Evolutionary conservation across 2,329 filamentous ascomycete species (phyloP).

Genomic region (Xylaria digitata): DNA sequence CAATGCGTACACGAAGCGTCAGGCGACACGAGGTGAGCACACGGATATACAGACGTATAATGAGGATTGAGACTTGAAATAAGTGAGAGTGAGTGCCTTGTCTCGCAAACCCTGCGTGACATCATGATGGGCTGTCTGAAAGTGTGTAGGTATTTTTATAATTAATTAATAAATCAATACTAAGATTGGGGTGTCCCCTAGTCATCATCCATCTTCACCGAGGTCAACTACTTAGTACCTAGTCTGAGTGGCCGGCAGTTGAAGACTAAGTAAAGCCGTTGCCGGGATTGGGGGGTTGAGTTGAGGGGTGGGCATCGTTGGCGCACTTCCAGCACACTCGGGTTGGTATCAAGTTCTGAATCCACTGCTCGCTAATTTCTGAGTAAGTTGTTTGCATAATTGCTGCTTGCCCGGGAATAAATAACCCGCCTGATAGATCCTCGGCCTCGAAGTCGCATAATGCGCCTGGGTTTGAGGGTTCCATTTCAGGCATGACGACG

Average conservation of each 20-base stretch:
- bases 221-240: conserved; percentile 21
- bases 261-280: conserved; percentile 15
- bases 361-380: conserved; percentile 29
- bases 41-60: conserved; percentile 2
- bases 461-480: conserved; percentile 29
- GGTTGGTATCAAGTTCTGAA: conserved; percentile 5
- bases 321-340: conserved; percentile 6
- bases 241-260: conserved; percentile 21
- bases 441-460: conserved; percentile 10
- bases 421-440: conserved; percentile 17
- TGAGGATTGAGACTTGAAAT: background rate
- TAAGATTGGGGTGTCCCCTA: conserved; percentile 17
- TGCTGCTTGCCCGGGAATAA: conserved; percentile 15
- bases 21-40: conserved; percentile 18
- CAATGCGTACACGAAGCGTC: conserved; percentile 20
- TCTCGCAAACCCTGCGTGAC: conserved; percentile 20
- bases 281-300: conserved; percentile 13
- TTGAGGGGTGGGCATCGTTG: conserved; percentile 23
- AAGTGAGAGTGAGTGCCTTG: background rate
- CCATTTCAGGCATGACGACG: conserved; percentile 43
- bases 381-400: conserved; percentile 33
- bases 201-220: conserved; percentile 15
- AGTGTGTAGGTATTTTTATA: background rate
- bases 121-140: conserved; percentile 12
- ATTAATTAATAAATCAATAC: background rate